phyloP scores from a whole-genome alignment of 106 monocot species.

The Phalaenopsis aphrodite region DNA sequence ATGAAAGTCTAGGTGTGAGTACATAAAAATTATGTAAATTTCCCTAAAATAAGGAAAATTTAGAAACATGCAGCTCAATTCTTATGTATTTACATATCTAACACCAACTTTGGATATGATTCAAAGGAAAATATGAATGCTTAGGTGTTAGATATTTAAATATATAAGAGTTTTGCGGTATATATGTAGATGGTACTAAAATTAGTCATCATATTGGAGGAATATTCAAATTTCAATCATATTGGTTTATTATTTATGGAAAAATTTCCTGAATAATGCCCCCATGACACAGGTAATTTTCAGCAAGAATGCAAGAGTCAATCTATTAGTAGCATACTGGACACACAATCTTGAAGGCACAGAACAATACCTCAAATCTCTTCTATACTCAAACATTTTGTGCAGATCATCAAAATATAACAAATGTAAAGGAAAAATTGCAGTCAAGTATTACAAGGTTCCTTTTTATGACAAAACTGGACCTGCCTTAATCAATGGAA shows the following conservation, averaged over 20 bases:
- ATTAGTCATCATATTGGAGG: not conserved
- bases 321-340: constrained; percentile 75
- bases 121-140: too few species aligned
- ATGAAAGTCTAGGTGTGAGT: too few species aligned
- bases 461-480: constrained; percentile 73
- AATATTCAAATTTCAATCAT: not conserved
- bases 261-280: too few species aligned
- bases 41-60: too few species aligned
- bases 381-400: constrained; percentile 71
- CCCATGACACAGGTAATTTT: constrained; percentile 51
- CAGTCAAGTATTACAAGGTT: constrained; percentile 70
- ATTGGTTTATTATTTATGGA: not conserved
- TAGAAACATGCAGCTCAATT: too few species aligned
- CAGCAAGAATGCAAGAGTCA: constrained; percentile 73
- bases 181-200: not conserved
- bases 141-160: too few species aligned
- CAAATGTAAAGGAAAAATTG: constrained; percentile 54
- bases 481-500: constrained; percentile 37
- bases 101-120: too few species aligned
- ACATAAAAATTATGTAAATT: too few species aligned
- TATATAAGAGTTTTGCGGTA: too few species aligned
- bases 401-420: constrained; percentile 69
- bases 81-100: too few species aligned
- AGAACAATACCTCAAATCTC: constrained; percentile 72
- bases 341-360: constrained; percentile 55